Evolutionary conservation across 306 rosid species (phyloP).

Genomic region (Gleditsia sinensis): DNA sequence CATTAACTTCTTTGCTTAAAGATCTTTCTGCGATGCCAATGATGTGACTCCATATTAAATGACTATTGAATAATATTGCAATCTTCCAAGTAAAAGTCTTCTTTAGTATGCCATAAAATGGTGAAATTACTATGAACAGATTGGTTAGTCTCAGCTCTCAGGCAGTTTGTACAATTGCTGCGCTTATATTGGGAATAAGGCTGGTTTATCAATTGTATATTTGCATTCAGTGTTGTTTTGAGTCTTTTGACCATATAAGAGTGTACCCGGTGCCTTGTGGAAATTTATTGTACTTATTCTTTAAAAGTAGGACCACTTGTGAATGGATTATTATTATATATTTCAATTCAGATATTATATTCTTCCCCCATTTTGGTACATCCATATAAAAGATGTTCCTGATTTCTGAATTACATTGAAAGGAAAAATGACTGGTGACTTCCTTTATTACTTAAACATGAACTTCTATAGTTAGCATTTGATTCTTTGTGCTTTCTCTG

Average conservation of each 20-base stretch:
- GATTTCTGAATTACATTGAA: background rate
- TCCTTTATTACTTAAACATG: background rate
- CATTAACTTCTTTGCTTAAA: background rate
- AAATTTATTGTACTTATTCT: background rate
- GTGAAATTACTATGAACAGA: background rate
- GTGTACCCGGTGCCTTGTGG: no score
- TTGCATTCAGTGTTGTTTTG: background rate
- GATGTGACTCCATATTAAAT: background rate
- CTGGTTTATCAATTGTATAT: background rate
- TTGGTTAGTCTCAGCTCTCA: background rate
- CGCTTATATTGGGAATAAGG: background rate
- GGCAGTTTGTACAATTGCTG: background rate
- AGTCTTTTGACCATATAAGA: background rate
- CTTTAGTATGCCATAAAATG: background rate
- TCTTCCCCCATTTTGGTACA: background rate
- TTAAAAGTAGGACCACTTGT: background rate
- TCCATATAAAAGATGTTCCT: background rate
- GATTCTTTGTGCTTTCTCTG: background rate
- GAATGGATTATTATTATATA: background rate
- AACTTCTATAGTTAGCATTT: background rate
- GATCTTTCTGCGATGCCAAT: background rate
- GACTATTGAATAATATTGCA: conserved; percentile 1
- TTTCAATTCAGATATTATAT: background rate
- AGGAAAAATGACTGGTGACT: background rate
- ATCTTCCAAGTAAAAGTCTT: background rate